Conservation (phyloP, 345 rosid genomes). For the Anastatica hierochuntica region DNA sequence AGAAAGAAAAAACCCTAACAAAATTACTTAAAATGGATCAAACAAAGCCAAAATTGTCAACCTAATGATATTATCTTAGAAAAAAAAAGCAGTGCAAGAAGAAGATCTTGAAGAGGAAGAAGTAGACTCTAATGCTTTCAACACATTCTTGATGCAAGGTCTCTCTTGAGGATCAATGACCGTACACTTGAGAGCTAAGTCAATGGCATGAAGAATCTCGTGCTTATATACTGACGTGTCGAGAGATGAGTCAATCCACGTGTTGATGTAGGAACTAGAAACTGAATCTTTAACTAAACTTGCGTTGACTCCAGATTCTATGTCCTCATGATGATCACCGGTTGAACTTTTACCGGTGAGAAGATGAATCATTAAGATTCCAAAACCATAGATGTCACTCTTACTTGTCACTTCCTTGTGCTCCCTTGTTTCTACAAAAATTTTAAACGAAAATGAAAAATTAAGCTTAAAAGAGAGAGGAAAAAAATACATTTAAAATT, state of each 20-base stretch:
- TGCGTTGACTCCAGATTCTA: conserved; percentile 44
- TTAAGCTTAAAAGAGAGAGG: neutral
- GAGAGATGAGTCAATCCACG: conserved; percentile 57
- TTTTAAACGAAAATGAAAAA: neutral
- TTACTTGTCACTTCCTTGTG: conserved; percentile 40
- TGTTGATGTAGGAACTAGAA: conserved; percentile 49
- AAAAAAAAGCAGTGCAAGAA: too few species aligned
- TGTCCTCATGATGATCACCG: conserved; percentile 20
- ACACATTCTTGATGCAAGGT: conserved; percentile 41
- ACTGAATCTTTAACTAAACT: conserved; percentile 56
- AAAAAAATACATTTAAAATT: neutral
- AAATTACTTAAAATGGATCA: neutral
- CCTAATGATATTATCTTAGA: conserved; percentile 31
- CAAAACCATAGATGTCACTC: conserved; percentile 60
- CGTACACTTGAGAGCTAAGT: conserved; percentile 67
- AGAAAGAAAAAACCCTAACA: neutral
- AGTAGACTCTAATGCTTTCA: conserved; percentile 40
- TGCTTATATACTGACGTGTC: conserved; percentile 23
- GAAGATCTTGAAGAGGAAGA: conserved; percentile 21
- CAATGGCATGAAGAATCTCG: conserved; percentile 50
- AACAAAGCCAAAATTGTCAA: conserved; percentile 16
- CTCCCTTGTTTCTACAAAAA: conserved; percentile 50
- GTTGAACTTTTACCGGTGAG: conserved; percentile 55
- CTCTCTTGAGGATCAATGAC: conserved; percentile 53
- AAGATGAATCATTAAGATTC: conserved; percentile 55